Conservation (phyloP, 176 grass and related monocot species). For the Cenchrus americanus region DNA sequence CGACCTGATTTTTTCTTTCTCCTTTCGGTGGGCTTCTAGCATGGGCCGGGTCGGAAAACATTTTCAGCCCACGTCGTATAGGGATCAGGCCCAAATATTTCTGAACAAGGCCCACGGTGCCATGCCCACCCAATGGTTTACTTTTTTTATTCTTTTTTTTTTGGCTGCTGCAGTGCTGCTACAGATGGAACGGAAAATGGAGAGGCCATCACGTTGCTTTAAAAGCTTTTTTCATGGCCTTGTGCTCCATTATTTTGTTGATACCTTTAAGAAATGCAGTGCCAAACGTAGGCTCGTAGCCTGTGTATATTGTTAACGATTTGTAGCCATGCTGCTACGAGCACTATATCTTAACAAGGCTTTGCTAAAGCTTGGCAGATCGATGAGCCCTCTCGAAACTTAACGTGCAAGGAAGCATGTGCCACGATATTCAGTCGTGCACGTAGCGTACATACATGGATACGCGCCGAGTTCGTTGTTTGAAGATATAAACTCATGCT, state of each 20-base stretch:
- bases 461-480: background rate
- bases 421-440: background rate
- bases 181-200: too few relatives aligned
- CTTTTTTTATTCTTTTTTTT: too few relatives aligned
- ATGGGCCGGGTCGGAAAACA: background rate
- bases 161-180: too few relatives aligned
- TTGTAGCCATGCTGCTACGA: background rate
- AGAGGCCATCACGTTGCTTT: background rate
- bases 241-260: background rate
- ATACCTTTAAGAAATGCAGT: background rate
- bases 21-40: background rate
- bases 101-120: background rate
- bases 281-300: background rate
- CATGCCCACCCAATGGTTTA: background rate
- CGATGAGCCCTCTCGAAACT: background rate
- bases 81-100: background rate
- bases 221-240: background rate
- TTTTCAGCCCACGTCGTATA: background rate
- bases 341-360: background rate
- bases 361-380: slow-evolving; percentile 3
- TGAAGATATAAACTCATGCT: background rate
- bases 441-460: background rate
- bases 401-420: slow-evolving; percentile 29
- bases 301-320: background rate
- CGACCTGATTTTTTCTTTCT: background rate